Base-by-base conservation (phyloP, 1,284 basidiomycete species). In the Apiotrichum akiyoshidainum region DNA sequence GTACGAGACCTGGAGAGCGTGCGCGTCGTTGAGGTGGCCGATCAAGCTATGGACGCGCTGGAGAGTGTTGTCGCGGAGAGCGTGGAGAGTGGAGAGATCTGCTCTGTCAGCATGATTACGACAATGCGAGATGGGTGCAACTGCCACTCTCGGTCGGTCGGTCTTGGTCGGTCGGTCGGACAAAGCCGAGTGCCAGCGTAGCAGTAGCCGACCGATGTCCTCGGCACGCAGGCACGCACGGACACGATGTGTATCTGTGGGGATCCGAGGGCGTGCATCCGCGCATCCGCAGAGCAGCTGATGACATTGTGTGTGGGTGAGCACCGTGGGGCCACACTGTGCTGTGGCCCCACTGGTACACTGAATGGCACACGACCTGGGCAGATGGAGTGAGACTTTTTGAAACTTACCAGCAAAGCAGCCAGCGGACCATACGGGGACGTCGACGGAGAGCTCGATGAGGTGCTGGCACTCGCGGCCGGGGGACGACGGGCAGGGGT, bases 41-140 rank as follows among this genome's bases (percentile, higher is more conserved):
- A 78, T 59, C 19, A 78, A 61, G 22, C 67, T 55, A 60, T 78
- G 77, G 31, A 73, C 71, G 58, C 74, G 73, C 11, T 67, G 64
- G 13, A 78, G 64, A 13, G 77, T 78, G 57, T 66, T 71, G 65
- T 78, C 77, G 26, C 77, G 73, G 37, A 78, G 59, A 1, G 73
- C 66, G 53, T 77, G 75, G 52, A 78, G 65, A 11, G 77, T 77
- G 12, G 75, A 76, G 10, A 77, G 67, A 63, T 78, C 76, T 75
- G 63, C 26, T 31, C 26, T 3, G 26, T 31, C 26, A 31, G 26
- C 26, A 31, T 31, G 26, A 31, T 31, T 31, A 31, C 26, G 26
- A 31, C 26, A 7, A 7, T 74, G 63, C 2, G 33, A 26, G 1
- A 8, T 7, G 42, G 33, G 21, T 35, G 40, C 16, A 26, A n/a